Evolutionary conservation across 805 yeast genomes (phyloP).

Genomic region (Kazachstania taianensis): DNA sequence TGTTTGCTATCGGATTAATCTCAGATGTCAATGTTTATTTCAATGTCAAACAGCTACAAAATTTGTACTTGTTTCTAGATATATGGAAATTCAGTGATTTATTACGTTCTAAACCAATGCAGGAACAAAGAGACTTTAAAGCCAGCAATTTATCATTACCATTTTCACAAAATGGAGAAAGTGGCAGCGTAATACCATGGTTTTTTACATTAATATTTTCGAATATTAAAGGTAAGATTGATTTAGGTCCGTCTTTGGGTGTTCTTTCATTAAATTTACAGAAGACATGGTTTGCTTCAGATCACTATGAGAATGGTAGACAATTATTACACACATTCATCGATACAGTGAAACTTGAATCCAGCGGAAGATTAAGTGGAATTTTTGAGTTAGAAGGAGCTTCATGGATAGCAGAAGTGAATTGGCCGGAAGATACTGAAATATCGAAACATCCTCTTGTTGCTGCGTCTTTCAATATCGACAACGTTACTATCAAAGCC

Average conservation of each 20-base stretch:
- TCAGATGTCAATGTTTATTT: constrained; percentile 51
- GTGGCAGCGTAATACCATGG: constrained; percentile 55
- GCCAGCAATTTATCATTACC: not conserved
- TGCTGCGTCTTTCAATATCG: constrained; percentile 47
- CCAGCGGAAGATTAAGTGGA: constrained; percentile 80
- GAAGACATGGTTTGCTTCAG: constrained; percentile 56
- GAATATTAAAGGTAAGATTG: constrained; percentile 47
- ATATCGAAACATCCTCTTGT: constrained; percentile 56
- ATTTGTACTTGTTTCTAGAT: constrained; percentile 69
- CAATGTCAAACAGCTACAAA: constrained; percentile 79
- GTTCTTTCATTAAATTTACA: constrained; percentile 44
- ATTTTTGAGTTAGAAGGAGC: constrained; percentile 39
- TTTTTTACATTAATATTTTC: constrained; percentile 46
- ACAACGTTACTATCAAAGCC: constrained; percentile 44
- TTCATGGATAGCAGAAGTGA: constrained; percentile 52
- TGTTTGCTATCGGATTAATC: constrained; percentile 43
- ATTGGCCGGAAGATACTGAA: constrained; percentile 48
- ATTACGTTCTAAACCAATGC: constrained; percentile 15
- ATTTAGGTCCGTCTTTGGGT: constrained; percentile 81
- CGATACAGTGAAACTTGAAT: constrained; percentile 38
- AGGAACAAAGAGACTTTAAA: not conserved
- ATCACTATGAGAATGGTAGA: constrained; percentile 57
- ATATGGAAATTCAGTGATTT: constrained; percentile 58
- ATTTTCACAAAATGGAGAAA: not conserved
- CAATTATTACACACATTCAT: constrained; percentile 60